Evolutionary conservation across 352 stramenopile genomes (phyloP).

Genomic region (Phytophthora litchii): DNA sequence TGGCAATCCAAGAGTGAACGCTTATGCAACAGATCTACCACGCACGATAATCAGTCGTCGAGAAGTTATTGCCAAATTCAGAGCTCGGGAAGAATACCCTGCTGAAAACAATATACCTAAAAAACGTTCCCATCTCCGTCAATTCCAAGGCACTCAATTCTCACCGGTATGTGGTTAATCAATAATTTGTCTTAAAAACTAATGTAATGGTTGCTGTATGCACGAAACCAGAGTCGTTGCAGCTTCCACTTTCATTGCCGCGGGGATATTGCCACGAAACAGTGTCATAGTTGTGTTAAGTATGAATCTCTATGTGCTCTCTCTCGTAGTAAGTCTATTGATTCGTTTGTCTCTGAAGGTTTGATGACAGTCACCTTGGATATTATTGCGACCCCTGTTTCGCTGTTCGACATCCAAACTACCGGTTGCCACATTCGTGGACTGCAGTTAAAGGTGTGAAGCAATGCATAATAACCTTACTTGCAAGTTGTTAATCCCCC

Average conservation of each 20-base stretch:
- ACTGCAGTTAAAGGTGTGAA: conserved; percentile 45
- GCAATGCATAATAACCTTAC: background rate
- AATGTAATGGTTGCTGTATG: background rate
- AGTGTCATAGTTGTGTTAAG: conserved; percentile 75
- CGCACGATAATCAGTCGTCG: conserved; percentile 26
- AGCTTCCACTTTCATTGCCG: conserved; percentile 65
- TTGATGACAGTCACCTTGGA: conserved; percentile 51
- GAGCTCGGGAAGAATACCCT: conserved; percentile 12
- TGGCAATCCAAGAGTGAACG: conserved; percentile 49
- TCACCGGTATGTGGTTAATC: conserved; percentile 10
- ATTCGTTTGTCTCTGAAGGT: conserved; percentile 36
- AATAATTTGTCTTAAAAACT: background rate
- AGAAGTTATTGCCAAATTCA: conserved; percentile 52
- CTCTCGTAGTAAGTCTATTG: background rate
- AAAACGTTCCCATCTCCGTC: conserved; percentile 29
- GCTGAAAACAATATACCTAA: conserved; percentile 15
- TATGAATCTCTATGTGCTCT: conserved; percentile 20
- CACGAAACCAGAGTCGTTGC: conserved; percentile 44
- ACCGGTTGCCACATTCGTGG: conserved; percentile 64
- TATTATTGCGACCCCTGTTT: conserved; percentile 83
- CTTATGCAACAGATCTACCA: conserved; percentile 5
- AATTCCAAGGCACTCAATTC: conserved; percentile 31
- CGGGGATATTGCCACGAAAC: conserved; percentile 52
- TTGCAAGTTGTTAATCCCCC: background rate
- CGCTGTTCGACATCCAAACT: conserved; percentile 49